Percentiles rank a stretch among this genome's conserved stretches.
Conservation (phyloP, 2,329 filamentous ascomycete genomes). For the Fusarium sp. region DNA sequence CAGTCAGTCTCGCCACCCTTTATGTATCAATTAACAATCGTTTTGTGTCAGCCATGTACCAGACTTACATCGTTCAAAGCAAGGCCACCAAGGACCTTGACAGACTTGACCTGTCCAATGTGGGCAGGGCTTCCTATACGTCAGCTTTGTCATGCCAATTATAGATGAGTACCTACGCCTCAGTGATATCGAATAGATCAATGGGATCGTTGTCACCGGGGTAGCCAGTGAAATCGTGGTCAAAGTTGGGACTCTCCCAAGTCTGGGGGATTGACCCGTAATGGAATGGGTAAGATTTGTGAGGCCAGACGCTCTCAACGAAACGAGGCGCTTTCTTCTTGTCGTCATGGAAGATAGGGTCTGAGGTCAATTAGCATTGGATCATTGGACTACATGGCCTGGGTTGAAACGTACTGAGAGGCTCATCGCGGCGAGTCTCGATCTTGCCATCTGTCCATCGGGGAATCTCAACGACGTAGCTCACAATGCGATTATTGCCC, state of each 20-base stretch:
- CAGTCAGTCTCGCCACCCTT: slow-evolving; percentile 54
- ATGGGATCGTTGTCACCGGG: slow-evolving; percentile 58
- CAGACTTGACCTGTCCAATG: slow-evolving; percentile 56
- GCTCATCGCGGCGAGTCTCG: slow-evolving; percentile 55
- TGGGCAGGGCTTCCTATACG: slow-evolving; percentile 37
- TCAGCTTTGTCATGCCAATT: background rate
- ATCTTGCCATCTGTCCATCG: slow-evolving; percentile 56
- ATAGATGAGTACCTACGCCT: slow-evolving; percentile 6
- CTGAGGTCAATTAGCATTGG: slow-evolving; percentile 29
- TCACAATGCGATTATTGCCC: slow-evolving; percentile 51
- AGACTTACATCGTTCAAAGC: slow-evolving; percentile 53
- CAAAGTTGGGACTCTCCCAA: slow-evolving; percentile 57
- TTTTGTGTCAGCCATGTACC: rapidly evolving
- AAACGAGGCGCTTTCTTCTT: slow-evolving; percentile 52
- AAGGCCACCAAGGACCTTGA: slow-evolving; percentile 56
- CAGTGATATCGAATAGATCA: slow-evolving; percentile 55
- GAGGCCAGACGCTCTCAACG: slow-evolving; percentile 57
- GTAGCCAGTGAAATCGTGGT: slow-evolving; percentile 53
- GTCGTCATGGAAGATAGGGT: slow-evolving; percentile 58
- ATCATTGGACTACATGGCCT: rapidly evolving
- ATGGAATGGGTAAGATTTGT: slow-evolving; percentile 57
- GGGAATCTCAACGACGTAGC: slow-evolving; percentile 57
- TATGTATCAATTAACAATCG: background rate
- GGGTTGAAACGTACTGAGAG: slow-evolving; percentile 48
- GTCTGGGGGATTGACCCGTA: slow-evolving; percentile 60